Percentiles rank a stretch among this genome's conserved stretches.
Evolutionary conservation across 352 stramenopile genomes (phyloP).

Genomic region (Globisporangium apiculatum): DNA sequence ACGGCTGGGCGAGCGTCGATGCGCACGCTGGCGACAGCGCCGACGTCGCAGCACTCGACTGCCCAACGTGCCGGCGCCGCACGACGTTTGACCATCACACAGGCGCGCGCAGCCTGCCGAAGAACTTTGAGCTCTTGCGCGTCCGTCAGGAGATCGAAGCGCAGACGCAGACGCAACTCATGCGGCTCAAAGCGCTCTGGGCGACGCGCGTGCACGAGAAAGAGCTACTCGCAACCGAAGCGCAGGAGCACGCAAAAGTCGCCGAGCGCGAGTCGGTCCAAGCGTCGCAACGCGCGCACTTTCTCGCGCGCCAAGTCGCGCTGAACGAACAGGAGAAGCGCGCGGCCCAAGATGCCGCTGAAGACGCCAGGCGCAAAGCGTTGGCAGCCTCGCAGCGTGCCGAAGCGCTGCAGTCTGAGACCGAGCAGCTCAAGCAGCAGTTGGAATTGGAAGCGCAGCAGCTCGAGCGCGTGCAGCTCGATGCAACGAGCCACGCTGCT

Average conservation of each 20-base stretch:
- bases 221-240: conserved; percentile 57
- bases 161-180: conserved; percentile 53
- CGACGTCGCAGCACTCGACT: conserved; percentile 41
- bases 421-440: conserved; percentile 63
- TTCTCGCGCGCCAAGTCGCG: conserved; percentile 68
- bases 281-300: conserved; percentile 54
- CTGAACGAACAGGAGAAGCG: conserved; percentile 83
- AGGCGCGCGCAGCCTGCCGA: conserved; percentile 55
- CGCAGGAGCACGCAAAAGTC: conserved; percentile 58
- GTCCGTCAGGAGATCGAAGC: conserved; percentile 79
- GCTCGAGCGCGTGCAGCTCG: conserved; percentile 59
- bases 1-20: conserved; percentile 46
- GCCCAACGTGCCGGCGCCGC: conserved; percentile 58
- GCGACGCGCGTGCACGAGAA: conserved; percentile 64
- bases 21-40: conserved; percentile 16
- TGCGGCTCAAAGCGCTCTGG: conserved; percentile 44
- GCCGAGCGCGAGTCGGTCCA: conserved; percentile 72
- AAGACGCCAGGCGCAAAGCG: conserved; percentile 54
- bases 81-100: conserved; percentile 36
- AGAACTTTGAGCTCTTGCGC: conserved; percentile 82
- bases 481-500: conserved; percentile 56
- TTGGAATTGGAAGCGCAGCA: conserved; percentile 63
- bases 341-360: conserved; percentile 52
- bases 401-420: conserved; percentile 67
- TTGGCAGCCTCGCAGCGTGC: conserved; percentile 59